Conservation (phyloP, 495 filamentous ascomycete species). For the Chaetomidium leptoderma region DNA sequence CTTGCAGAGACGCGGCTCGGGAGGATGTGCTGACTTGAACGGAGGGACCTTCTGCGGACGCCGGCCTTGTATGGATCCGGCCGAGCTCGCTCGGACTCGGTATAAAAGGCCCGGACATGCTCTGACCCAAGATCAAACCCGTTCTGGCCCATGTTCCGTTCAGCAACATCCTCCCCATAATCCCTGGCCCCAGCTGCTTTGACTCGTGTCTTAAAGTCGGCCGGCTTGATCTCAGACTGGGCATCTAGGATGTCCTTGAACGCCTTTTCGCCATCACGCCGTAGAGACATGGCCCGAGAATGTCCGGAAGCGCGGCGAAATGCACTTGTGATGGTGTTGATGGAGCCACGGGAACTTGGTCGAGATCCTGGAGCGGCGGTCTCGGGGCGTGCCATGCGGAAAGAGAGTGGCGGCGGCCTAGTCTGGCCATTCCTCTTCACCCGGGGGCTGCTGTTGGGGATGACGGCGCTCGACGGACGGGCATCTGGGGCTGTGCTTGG, state of each 20-base stretch:
- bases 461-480: slow-evolving; percentile 3
- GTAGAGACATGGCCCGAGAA: slow-evolving; percentile 22
- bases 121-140: slow-evolving; percentile 29
- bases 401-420: slow-evolving; percentile 29
- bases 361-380: slow-evolving; percentile 11
- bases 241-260: slow-evolving; percentile 52
- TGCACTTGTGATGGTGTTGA: slow-evolving; percentile 1
- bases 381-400: slow-evolving; percentile 19
- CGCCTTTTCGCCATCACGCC: slow-evolving; percentile 20
- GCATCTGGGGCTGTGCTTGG: slow-evolving; percentile 40
- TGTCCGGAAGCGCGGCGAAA: slow-evolving; percentile 4
- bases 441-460: slow-evolving; percentile 8
- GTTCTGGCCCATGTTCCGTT: slow-evolving; percentile 46
- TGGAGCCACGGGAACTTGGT: slow-evolving; percentile 17
- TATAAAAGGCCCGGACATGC: slow-evolving; percentile 34
- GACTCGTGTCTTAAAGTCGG: slow-evolving; percentile 42
- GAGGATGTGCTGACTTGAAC: background rate
- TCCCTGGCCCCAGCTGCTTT: slow-evolving; percentile 45
- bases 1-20: background rate
- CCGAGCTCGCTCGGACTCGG: too few relatives aligned
- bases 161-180: slow-evolving; percentile 54
- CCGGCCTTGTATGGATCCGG: background rate
- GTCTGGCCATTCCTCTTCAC: slow-evolving; percentile 16
- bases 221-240: slow-evolving; percentile 44
- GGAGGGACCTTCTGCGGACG: background rate